Evolutionary conservation across 352 stramenopile genomes (phyloP).

Genomic region (Discostella stelligera): DNA sequence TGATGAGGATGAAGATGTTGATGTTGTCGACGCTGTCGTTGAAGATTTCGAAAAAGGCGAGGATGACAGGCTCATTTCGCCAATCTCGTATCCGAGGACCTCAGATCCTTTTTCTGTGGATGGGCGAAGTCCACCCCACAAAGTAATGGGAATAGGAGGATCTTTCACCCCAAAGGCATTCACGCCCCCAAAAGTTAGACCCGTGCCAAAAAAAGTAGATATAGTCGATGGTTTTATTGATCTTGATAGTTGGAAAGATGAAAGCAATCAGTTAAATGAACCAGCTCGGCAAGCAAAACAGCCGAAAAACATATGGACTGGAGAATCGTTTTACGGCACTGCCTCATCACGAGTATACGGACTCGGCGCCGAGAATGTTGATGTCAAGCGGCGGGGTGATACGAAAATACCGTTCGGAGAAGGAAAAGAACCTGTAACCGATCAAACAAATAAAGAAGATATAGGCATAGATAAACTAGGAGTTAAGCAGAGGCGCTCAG

Average conservation of each 20-base stretch:
- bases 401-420: slow-evolving; percentile 1
- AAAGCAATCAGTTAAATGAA: slow-evolving; percentile 15
- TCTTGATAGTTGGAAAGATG: slow-evolving; percentile 16
- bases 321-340: slow-evolving; percentile 46
- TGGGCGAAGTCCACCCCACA: neutral
- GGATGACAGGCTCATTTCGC: neutral
- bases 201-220: slow-evolving; percentile 17
- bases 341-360: slow-evolving; percentile 44
- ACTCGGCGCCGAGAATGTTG: slow-evolving; percentile 15
- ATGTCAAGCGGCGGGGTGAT: slow-evolving; percentile 5
- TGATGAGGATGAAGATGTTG: neutral
- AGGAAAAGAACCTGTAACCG: neutral
- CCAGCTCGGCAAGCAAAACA: slow-evolving; percentile 5
- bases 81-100: neutral
- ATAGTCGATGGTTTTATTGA: slow-evolving; percentile 33
- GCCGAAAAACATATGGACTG: slow-evolving; percentile 26
- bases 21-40: neutral
- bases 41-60: neutral
- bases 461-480: neutral
- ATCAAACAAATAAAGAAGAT: slow-evolving; percentile 12
- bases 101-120: neutral
- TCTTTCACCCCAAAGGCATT: slow-evolving; percentile 37
- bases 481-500: slow-evolving; percentile 9
- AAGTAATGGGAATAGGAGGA: slow-evolving; percentile 30
- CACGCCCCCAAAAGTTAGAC: slow-evolving; percentile 24